A percentile compares a stretch with the other conserved stretches of the same genome.
Conservation (phyloP, 1,139 yeast species). For the Taiozyma sp. region DNA sequence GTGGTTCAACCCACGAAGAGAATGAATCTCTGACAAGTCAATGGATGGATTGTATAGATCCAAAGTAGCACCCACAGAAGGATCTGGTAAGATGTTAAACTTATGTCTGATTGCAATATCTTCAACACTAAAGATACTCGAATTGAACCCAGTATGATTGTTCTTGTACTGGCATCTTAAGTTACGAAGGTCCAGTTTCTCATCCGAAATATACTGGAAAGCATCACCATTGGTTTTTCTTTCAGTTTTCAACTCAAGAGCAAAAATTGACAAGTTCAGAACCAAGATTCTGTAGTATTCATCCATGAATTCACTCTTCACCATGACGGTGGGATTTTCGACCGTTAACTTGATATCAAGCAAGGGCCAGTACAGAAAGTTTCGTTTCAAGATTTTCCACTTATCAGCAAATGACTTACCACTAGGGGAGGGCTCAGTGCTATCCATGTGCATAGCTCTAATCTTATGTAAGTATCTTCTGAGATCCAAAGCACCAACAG, state of each 20-base stretch:
- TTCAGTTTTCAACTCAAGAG: conserved; percentile 13
- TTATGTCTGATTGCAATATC: conserved; percentile 18
- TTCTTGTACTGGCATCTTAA: conserved; percentile 15
- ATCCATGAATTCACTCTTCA: conserved; percentile 15
- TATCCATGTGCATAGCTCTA: background rate
- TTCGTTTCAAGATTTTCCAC: conserved; percentile 9
- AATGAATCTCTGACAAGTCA: conserved; percentile 27
- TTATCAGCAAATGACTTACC: background rate
- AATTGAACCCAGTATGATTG: conserved; percentile 9
- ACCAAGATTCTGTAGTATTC: conserved; percentile 18
- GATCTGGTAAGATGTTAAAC: conserved; percentile 23
- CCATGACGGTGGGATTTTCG: conserved; percentile 20
- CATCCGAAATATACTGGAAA: conserved; percentile 8
- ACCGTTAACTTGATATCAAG: conserved; percentile 18
- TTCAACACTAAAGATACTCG: conserved; percentile 22
- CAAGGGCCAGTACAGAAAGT: conserved; percentile 17
- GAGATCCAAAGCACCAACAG: conserved; percentile 15
- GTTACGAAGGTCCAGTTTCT: conserved; percentile 15
- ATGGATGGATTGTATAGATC: conserved; percentile 20
- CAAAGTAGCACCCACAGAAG: conserved; percentile 10
- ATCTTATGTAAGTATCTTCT: background rate
- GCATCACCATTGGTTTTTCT: conserved; percentile 8
- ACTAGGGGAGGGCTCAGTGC: background rate
- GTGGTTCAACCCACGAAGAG: conserved; percentile 28
- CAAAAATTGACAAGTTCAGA: conserved; percentile 13